Evolutionary conservation across 2,329 filamentous ascomycete species (phyloP), one percentile per base, ranked within the genome.

Genomic region (Lachnellula occidentalis): DNA sequence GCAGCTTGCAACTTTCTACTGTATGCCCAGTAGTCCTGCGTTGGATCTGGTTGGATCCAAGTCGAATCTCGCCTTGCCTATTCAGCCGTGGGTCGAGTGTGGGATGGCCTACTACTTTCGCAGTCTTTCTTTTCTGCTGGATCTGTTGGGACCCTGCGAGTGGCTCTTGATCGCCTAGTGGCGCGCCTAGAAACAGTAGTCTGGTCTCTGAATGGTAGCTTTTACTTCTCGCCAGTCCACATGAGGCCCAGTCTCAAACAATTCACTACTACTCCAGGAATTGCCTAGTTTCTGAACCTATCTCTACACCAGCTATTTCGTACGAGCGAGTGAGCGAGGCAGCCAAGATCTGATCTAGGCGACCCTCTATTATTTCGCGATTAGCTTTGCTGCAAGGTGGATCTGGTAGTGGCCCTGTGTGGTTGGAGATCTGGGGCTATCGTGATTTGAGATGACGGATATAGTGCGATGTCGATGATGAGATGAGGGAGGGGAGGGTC

Each of bases 401-500:
- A 24, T 34, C n/a, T 43, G 37, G 22, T 55, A 43, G 43, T 43
- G 34, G 11, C 22, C 37, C 24, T n/a, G 36, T 49, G 27, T 47
- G 22, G 37, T 50, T 49, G 51, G 51, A 36, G 45, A n/a, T 12
- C 43, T 41, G 48, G 48, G 22, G n/a, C 4, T 27, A 7, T 15
- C 15, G 22, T 17, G 48, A 45, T 48, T 45, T 48, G 41, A 43
- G 42, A 42, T 54, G 48, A 45, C 56, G 42, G 58, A 55, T 48
- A 45, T 48, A 45, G 36, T 45, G 31, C 14, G 57, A 55, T 50
- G 31, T 54, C 53, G 56, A 50, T 56, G 53, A 55, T 51, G 54
- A 55, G 48, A 50, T 58, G 45, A 55, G 48, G 54, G 54, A 55
- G 48, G 51, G 59, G 45, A 55, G 48, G 54, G 53, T 57, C 54